Evolutionary conservation across 179 eudicot genomes (phyloP).

Genomic region (Beta corolliflora): DNA sequence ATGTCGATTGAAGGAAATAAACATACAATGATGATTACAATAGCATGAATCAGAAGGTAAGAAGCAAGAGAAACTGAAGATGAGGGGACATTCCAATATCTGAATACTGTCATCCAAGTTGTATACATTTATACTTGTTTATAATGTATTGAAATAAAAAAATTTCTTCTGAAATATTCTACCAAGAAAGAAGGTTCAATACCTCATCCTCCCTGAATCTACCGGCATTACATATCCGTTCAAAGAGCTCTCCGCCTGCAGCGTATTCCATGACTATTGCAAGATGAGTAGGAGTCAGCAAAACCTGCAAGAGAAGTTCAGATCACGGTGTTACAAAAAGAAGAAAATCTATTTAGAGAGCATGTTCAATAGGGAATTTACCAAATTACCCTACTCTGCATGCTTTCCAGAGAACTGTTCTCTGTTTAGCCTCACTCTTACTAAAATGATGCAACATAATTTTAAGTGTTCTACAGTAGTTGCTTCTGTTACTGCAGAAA

Average conservation of each 20-base stretch:
- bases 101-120: neutral
- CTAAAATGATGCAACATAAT: neutral
- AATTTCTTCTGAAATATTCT: neutral
- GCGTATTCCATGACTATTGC: conserved; percentile 97
- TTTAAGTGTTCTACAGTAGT: neutral
- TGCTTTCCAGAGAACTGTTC: no score
- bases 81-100: neutral
- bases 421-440: no score
- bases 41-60: neutral
- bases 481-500: neutral
- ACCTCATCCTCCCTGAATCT: conserved; percentile 96
- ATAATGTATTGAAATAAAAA: neutral
- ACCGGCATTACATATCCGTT: conserved; percentile 82
- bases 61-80: neutral
- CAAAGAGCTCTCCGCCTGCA: conserved; percentile 89
- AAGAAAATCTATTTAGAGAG: no score
- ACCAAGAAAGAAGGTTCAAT: neutral
- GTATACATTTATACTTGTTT: neutral
- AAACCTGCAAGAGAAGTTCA: conserved; percentile 49
- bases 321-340: neutral
- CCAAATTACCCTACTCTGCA: no score
- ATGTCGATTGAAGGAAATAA: neutral
- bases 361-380: no score
- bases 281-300: conserved; percentile 80
- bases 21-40: neutral